phyloP scores from a whole-genome alignment of 495 filamentous ascomycete species.

The Aspergillus carlsbadensis region DNA sequence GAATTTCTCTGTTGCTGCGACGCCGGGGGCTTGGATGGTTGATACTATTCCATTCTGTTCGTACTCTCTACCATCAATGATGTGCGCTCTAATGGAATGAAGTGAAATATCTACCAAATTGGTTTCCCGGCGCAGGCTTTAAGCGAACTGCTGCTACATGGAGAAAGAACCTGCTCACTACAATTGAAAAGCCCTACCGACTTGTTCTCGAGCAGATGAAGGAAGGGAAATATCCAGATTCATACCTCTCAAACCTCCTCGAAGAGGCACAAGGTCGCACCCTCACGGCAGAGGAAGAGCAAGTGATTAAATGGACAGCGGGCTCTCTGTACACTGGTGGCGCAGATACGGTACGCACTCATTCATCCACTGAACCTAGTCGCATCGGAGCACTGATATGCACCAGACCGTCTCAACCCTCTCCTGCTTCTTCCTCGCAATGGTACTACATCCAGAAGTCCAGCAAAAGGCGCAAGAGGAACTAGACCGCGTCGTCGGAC shows the following conservation, averaged over 20 bases:
- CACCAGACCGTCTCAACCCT: constrained; percentile 38
- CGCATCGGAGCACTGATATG: neutral
- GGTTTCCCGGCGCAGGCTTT: constrained; percentile 52
- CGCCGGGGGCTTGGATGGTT: constrained; percentile 42
- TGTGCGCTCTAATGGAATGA: neutral
- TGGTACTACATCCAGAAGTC: constrained; percentile 42
- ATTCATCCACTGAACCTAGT: neutral
- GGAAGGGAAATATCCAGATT: constrained; percentile 29
- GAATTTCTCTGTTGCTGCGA: constrained; percentile 34
- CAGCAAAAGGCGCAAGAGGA: constrained; percentile 53
- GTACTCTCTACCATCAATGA: too few species aligned
- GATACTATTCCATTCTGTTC: constrained; percentile 33
- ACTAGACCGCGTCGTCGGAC: constrained; percentile 51
- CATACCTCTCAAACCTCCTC: constrained; percentile 39
- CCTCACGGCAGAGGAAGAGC: constrained; percentile 26
- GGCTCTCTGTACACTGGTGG: constrained; percentile 53
- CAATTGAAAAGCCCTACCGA: constrained; percentile 37
- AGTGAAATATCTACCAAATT: constrained; percentile 45
- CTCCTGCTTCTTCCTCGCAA: constrained; percentile 39
- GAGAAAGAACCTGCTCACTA: constrained; percentile 24
- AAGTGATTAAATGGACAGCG: constrained; percentile 39
- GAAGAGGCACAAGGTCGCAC: constrained; percentile 10
- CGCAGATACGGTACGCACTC: constrained; percentile 44
- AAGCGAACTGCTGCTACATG: constrained; percentile 38
- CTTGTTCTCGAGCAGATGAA: constrained; percentile 46